Evolutionary conservation across 768 basidiomycete species (phyloP).

Genomic region (Termitomyces sp.): DNA sequence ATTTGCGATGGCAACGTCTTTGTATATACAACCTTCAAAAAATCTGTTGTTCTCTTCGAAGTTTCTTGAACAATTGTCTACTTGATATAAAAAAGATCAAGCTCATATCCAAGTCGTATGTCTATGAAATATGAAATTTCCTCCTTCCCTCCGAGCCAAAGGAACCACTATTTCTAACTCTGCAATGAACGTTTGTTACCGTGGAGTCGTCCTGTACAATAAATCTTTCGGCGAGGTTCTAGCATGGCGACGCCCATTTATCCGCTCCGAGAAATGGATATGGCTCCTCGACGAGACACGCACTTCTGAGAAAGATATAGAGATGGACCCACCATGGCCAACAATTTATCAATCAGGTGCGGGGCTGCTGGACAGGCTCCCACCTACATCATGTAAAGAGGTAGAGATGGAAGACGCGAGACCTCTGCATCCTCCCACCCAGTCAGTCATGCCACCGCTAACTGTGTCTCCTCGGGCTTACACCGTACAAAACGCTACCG

Average conservation of each 20-base stretch:
- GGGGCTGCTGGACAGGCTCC: not conserved
- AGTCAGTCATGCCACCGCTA: not conserved
- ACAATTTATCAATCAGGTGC: not conserved
- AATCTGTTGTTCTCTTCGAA: not conserved
- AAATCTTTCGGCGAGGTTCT: not conserved
- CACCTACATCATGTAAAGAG: not conserved
- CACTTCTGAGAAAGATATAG: not conserved
- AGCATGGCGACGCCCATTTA: not conserved
- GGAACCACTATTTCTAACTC: not conserved
- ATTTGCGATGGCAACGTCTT: not conserved
- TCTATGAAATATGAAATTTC: not conserved
- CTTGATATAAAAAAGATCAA: not conserved
- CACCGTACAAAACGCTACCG: not conserved
- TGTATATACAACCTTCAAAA: not conserved
- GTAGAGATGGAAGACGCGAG: not conserved
- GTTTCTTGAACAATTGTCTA: not conserved
- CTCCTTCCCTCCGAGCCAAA: not conserved
- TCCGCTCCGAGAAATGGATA: not conserved
- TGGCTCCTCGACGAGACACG: not conserved
- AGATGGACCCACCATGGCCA: not conserved
- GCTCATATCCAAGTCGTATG: not conserved
- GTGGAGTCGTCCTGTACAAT: not conserved
- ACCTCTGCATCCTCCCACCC: not conserved
- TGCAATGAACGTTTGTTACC: not conserved
- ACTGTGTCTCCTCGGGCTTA: not conserved